A percentile compares a stretch with the other conserved stretches of the same genome.
phyloP scores from a whole-genome alignment of 2,329 filamentous ascomycete genomes.

The Hymenoscyphus infarciens region DNA sequence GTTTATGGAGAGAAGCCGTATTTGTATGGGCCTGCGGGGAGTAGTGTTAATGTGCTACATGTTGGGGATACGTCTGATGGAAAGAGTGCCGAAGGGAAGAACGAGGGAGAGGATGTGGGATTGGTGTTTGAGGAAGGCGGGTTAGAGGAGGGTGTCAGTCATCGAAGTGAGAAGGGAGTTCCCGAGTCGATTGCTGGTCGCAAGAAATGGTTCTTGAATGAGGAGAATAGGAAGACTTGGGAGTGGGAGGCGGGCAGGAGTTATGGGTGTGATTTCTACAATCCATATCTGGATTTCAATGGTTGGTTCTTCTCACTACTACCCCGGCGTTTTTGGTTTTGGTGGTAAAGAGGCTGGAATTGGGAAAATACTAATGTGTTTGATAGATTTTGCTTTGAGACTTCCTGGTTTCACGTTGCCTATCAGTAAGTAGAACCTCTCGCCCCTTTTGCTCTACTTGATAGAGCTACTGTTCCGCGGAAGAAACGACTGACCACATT shows the following conservation, averaged over 20 bases:
- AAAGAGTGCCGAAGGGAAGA: constrained; percentile 27
- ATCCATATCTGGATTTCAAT: constrained; percentile 87
- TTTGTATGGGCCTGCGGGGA: constrained; percentile 77
- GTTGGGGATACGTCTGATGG: constrained; percentile 48
- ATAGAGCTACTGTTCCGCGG: neutral
- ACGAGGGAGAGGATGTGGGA: constrained; percentile 34
- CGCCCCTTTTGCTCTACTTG: neutral
- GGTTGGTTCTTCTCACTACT: constrained; percentile 38
- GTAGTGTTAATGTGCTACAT: constrained; percentile 73
- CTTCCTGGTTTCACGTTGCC: constrained; percentile 70
- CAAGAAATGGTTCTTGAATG: constrained; percentile 58
- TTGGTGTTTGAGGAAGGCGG: constrained; percentile 38
- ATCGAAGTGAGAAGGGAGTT: constrained; percentile 39
- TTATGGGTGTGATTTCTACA: constrained; percentile 76
- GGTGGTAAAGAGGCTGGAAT: too few species aligned
- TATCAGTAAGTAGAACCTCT: constrained; percentile 42
- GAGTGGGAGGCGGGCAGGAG: constrained; percentile 58
- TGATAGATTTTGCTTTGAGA: constrained; percentile 60
- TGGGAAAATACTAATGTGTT: neutral
- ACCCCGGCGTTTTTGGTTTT: neutral
- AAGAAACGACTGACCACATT: neutral
- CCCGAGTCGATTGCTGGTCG: constrained; percentile 44
- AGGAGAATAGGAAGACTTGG: constrained; percentile 52
- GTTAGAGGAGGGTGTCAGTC: constrained; percentile 41
- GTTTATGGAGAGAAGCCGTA: constrained; percentile 83